Conservation (phyloP, 2,329 filamentous ascomycete genomes). For the Aspergillus oerlinghausenensis region DNA sequence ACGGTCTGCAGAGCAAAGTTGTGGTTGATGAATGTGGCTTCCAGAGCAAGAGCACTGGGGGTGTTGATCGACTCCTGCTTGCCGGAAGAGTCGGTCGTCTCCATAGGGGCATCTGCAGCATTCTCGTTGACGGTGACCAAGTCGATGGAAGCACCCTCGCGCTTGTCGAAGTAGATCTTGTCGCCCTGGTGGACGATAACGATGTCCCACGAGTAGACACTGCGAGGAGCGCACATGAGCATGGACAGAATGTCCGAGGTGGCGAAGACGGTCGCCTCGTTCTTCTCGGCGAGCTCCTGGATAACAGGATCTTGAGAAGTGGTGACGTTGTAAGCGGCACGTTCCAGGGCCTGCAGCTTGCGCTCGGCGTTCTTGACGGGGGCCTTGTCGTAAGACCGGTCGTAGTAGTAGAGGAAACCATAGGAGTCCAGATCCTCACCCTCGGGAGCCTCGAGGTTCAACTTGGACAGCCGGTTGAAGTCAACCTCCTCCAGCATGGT, state of each 20-base stretch:
- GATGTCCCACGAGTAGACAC: conserved; percentile 97
- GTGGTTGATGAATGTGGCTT: conserved; percentile 99
- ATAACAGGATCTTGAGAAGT: conserved; percentile 95
- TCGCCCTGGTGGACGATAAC: conserved; percentile 88
- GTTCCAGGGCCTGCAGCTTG: conserved; percentile 83
- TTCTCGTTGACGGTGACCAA: conserved; percentile 99
- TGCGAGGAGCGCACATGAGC: conserved; percentile 97
- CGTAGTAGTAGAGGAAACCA: conserved; percentile 98
- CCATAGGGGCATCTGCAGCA: conserved; percentile 87
- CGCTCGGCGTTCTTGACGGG: conserved; percentile 84
- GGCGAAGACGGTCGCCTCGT: conserved; percentile 94
- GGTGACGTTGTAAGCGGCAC: conserved; percentile 96
- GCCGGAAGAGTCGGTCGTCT: conserved; percentile 64
- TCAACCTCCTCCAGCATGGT: conserved; percentile 96
- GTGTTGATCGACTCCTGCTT: conserved; percentile 95
- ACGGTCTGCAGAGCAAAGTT: conserved; percentile 98
- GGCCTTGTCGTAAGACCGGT: conserved; percentile 89
- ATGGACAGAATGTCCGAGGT: conserved; percentile 97
- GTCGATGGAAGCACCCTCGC: conserved; percentile 88
- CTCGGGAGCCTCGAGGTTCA: conserved; percentile 91
- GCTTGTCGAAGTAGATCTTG: conserved; percentile 99
- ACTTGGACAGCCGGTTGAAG: conserved; percentile 88
- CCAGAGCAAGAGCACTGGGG: conserved; percentile 84
- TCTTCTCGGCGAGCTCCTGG: conserved; percentile 91
- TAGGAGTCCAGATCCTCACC: conserved; percentile 94